These are phyloP conservation scores for Leccinellum rugosiceps DNA, from an alignment of 768 basidiomycete species.

Conservation along the genomic window DNA sequence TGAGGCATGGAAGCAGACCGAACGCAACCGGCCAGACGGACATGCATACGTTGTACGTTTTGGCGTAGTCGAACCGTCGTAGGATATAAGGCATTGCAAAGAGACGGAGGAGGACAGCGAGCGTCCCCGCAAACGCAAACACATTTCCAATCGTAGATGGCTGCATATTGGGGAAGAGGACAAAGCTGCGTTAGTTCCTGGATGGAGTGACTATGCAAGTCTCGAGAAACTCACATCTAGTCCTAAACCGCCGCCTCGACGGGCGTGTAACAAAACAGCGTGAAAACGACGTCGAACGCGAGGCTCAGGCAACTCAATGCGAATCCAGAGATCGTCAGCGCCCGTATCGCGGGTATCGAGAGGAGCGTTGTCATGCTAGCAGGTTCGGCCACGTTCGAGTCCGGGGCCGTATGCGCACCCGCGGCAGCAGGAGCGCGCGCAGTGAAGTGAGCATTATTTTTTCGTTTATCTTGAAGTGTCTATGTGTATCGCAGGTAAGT, in stretches of 20 bases:
- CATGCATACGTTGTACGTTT: slow-evolving; percentile 48
- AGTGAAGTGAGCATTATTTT: not conserved
- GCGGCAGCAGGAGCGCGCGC: not conserved
- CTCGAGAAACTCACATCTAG: slow-evolving; percentile 42
- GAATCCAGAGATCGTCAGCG: slow-evolving; percentile 49
- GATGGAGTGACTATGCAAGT: not conserved
- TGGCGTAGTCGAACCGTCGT: slow-evolving; percentile 32
- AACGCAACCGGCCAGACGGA: slow-evolving; percentile 52
- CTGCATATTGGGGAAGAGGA: slow-evolving; percentile 25
- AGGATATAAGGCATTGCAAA: slow-evolving; percentile 52
- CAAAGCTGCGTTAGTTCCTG: not conserved
- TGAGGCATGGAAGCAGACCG: slow-evolving; percentile 47
- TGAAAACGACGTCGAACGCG: slow-evolving; percentile 58
- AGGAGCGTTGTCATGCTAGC: slow-evolving; percentile 36
- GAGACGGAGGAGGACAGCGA: slow-evolving; percentile 48
- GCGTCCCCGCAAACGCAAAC: slow-evolving; percentile 48
- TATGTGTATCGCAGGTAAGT: not conserved
- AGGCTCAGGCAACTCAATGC: slow-evolving; percentile 50
- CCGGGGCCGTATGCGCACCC: not conserved
- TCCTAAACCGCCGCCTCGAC: slow-evolving; percentile 52
- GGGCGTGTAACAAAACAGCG: slow-evolving; percentile 63
- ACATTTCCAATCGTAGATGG: slow-evolving; percentile 54
- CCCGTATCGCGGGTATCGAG: slow-evolving; percentile 48
- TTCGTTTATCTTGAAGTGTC: slow-evolving; percentile 19
- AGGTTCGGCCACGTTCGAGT: slow-evolving; percentile 7